Conservation (phyloP, 768 basidiomycete species). For the Cystofilobasidium ferigula region DNA sequence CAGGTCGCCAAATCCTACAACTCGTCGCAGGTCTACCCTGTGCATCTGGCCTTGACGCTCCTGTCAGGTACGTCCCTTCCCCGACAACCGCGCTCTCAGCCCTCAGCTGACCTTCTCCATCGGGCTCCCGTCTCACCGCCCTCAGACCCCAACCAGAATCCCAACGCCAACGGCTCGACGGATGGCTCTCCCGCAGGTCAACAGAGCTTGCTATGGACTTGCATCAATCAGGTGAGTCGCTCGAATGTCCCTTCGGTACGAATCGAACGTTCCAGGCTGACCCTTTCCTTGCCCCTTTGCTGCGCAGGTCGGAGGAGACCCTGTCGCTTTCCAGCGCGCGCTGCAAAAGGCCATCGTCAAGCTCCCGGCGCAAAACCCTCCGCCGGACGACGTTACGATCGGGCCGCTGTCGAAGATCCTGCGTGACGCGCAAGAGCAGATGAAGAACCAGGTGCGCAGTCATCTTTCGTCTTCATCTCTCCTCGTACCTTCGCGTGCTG, state of each 20-base stretch:
- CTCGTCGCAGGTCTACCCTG: constrained; percentile 12
- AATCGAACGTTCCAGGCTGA: constrained; percentile 59
- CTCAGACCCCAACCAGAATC: constrained; percentile 7
- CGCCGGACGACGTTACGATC: constrained; percentile 67
- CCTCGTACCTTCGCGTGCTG: neutral
- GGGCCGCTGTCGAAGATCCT: constrained; percentile 52
- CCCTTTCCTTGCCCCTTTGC: neutral
- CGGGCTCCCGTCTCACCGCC: neutral
- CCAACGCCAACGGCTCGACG: constrained; percentile 16
- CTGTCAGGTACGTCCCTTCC: neutral
- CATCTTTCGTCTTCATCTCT: constrained; percentile 4
- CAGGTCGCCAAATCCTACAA: constrained; percentile 22
- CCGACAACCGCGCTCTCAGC: too few relatives aligned
- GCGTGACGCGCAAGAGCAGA: constrained; percentile 61
- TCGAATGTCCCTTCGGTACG: too few relatives aligned
- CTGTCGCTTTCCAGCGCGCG: constrained; percentile 38
- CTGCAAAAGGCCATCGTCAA: constrained; percentile 69
- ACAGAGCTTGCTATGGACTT: constrained; percentile 58
- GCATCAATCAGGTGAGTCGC: constrained; percentile 67
- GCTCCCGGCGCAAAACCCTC: constrained; percentile 68
- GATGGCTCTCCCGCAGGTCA: constrained; percentile 11
- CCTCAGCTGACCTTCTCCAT: constrained; percentile 4
- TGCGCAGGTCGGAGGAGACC: neutral
- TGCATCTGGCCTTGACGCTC: constrained; percentile 4
- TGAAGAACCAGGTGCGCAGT: constrained; percentile 55